Evolutionary conservation across 805 yeast species (phyloP), one percentile per base, ranked within the genome.

Genomic region (Wickerhamomyces rabaulensis): DNA sequence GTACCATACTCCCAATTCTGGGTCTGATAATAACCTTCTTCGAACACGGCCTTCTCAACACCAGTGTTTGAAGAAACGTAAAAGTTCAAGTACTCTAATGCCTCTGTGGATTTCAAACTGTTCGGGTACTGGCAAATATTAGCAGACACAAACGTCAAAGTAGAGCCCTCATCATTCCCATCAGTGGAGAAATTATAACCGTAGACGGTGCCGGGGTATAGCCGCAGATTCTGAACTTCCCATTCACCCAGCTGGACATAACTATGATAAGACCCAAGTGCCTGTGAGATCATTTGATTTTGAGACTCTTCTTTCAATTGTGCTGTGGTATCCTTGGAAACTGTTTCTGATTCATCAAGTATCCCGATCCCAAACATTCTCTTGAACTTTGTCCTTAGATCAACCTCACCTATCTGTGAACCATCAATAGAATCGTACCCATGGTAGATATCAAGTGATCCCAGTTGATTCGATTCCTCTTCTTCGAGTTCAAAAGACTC

Each of bases 151-250:
- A 47, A 48, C 3, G 47, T 33, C 15, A 48, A 15, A 4, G 42
- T 25, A 3, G 43, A 22, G 15, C n/a, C 29, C 15, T 27, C 12
- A 12, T 38, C 38, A 7, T 40, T 9, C 5, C 37, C 38, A 9
- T 9, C 33, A 1, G 35, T 6, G 2, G 54, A 25, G n/a, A 42
- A 52, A 6, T 53, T 47, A 48, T 53, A 57, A 26, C 53, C 46
- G 23, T 41, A 57, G 2, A 51, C 49, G 16, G 50, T 38, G 1
- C 60, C 61, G 1, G 61, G 60, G 12, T 27, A 39, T 4, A 56
- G 22, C 13, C 44, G 16, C 1, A 57, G 40, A 15, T 47, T 49
- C 21, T 48, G 49, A 1, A 51, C 46, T 6, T 52, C 49, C 50
- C 55, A 46, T 22, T 52, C 54, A 0, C 35, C 38, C n/a, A 56